Base-by-base conservation (phyloP, 129 eudicot genomes). In the Lactuca sativa region DNA sequence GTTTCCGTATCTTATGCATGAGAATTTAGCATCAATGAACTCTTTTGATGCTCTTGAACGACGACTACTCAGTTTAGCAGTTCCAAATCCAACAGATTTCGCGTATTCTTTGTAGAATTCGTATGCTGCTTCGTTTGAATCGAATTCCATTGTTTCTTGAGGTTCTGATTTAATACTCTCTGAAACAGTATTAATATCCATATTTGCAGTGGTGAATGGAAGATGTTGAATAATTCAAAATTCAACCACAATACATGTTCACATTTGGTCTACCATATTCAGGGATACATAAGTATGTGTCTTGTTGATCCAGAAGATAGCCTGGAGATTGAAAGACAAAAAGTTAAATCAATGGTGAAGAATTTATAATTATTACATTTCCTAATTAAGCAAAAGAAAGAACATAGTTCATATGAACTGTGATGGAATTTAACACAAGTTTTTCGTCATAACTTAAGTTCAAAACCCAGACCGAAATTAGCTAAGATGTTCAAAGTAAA, bases 21-120 rank as follows among this genome's bases (percentile, higher is more conserved):
- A 86, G 80, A 92, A 92, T 61, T 92, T 92, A 31, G 98, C 98
- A 67, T 92, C 97, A 1, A 92, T 92, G 73, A 92, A 92, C 67
- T 89, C 98, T 41, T 86, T 89, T 33, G 98, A 84, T 1, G 92
- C 86, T 79, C 96, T 83, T 9, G 98, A 92, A 41, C 98, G 88
- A 2, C 98, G 90, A 56, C 96, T 92, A 73, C 98, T 92, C 77
- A 92, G 68, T 82, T 92, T 92, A 12, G 96, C 92, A 4, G 96
- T 92, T 17, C 96, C 98, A 81, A 92, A 92, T 16, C 98, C 98
- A 40, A 77, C 90, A 12, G 90, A 83, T 71, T 86, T 86, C 1
- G 98, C 98, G 64, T 92, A 92, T 47, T 92, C 92, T 75, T 83
- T 89, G 41, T 89, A 92, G 16, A 64, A 89, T 41, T 83, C 95